Evolutionary conservation across 768 basidiomycete genomes (phyloP).

Genomic region (Hericium alpestre): DNA sequence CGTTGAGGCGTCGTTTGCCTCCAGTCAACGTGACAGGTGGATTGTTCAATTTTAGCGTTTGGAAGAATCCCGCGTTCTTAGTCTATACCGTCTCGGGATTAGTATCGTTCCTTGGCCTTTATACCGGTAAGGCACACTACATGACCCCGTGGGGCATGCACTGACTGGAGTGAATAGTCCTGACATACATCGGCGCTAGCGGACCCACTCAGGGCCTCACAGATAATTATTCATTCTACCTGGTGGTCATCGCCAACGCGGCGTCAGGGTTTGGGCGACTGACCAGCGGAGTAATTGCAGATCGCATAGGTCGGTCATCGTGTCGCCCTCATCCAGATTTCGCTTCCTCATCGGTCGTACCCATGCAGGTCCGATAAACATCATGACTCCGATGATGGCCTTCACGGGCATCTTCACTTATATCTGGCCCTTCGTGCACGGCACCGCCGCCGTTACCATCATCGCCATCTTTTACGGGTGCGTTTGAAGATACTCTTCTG

Average conservation of each 20-base stretch:
- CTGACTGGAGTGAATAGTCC: constrained; percentile 25
- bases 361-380: constrained; percentile 47
- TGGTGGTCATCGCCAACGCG: constrained; percentile 59
- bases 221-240: constrained; percentile 45
- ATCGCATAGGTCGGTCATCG: constrained; percentile 35
- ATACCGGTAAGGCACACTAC: constrained; percentile 22
- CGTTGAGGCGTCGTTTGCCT: constrained; percentile 36
- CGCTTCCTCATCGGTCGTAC: background rate
- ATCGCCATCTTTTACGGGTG: constrained; percentile 57
- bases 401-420: constrained; percentile 50
- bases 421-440: constrained; percentile 57
- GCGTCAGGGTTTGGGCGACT: constrained; percentile 54
- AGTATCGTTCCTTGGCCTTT: constrained; percentile 55
- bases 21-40: constrained; percentile 45
- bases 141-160: background rate
- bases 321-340: background rate
- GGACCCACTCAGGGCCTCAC: constrained; percentile 40
- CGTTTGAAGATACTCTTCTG: constrained; percentile 8
- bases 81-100: constrained; percentile 49
- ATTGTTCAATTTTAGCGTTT: constrained; percentile 47
- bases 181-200: constrained; percentile 58
- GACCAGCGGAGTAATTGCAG: constrained; percentile 40
- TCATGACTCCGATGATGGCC: constrained; percentile 54
- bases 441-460: constrained; percentile 31
- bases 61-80: constrained; percentile 41